phyloP scores from a whole-genome alignment of 441 rosid species.

The Melastoma candidum region DNA sequence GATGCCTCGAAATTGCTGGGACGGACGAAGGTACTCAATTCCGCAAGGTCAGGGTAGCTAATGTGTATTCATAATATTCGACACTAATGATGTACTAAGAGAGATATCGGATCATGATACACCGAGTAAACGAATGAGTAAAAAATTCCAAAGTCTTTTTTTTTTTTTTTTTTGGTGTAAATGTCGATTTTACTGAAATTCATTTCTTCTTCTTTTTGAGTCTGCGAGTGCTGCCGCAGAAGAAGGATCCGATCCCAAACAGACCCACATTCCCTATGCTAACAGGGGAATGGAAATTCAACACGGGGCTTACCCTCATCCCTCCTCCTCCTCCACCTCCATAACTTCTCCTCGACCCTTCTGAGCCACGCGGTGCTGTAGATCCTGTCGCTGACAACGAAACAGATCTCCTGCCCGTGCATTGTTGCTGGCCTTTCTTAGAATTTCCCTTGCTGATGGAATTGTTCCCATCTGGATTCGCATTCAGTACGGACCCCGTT shows the following conservation, averaged over 20 bases:
- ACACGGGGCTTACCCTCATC: slow-evolving; percentile 50
- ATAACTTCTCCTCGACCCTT: slow-evolving; percentile 24
- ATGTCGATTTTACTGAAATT: too few species aligned
- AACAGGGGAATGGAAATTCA: slow-evolving; percentile 60
- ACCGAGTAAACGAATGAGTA: too few species aligned
- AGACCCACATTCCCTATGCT: slow-evolving; percentile 55
- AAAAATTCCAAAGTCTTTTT: too few species aligned
- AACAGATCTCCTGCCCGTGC: slow-evolving; percentile 21
- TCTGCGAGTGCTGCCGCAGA: slow-evolving; percentile 63
- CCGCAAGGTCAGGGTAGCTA: too few species aligned
- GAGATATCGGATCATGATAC: too few species aligned
- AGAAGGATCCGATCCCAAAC: slow-evolving; percentile 60
- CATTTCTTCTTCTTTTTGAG: slow-evolving; percentile 33
- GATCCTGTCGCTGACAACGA: slow-evolving; percentile 20
- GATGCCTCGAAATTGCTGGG: too few species aligned
- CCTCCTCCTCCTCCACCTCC: slow-evolving; percentile 28
- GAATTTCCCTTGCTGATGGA: slow-evolving; percentile 26
- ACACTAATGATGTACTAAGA: too few species aligned
- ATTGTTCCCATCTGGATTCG: slow-evolving; percentile 35
- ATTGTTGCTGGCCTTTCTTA: slow-evolving; percentile 36
- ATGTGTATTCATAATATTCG: too few species aligned
- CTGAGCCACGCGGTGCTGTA: too few species aligned
- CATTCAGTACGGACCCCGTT: slow-evolving; percentile 70
- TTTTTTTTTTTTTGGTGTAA: too few species aligned
- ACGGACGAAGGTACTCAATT: too few species aligned